Conservation (phyloP, 768 basidiomycete species). For the Leccinum obscurum region DNA sequence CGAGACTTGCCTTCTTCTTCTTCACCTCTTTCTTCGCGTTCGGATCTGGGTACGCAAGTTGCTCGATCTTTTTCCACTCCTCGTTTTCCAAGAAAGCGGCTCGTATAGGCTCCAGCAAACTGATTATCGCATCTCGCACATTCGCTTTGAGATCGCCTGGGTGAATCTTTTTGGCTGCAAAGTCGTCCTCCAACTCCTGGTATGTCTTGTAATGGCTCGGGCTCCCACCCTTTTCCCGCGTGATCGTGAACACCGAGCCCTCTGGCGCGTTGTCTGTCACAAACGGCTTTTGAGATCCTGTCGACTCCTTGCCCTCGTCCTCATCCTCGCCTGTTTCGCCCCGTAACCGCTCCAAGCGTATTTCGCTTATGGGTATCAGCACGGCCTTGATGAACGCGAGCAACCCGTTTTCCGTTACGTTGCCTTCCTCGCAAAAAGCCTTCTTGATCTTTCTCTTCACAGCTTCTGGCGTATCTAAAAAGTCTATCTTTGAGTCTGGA, state of each 20-base stretch:
- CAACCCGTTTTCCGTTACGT: slow-evolving; percentile 83
- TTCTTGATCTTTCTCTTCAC: slow-evolving; percentile 88
- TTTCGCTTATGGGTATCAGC: slow-evolving; percentile 81
- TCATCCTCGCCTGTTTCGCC: slow-evolving; percentile 45
- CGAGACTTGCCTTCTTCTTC: slow-evolving; percentile 51
- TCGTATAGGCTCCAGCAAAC: slow-evolving; percentile 78
- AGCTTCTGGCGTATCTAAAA: slow-evolving; percentile 83
- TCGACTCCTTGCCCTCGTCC: slow-evolving; percentile 46
- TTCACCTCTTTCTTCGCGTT: slow-evolving; percentile 62
- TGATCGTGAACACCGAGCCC: slow-evolving; percentile 80
- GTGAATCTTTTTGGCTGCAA: slow-evolving; percentile 74
- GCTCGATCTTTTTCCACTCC: slow-evolving; percentile 79
- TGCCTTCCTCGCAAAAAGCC: slow-evolving; percentile 95
- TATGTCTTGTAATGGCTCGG: slow-evolving; percentile 71
- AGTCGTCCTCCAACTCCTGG: slow-evolving; percentile 70
- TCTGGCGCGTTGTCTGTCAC: slow-evolving; percentile 67
- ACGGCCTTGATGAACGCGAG: slow-evolving; percentile 85
- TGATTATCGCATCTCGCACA: slow-evolving; percentile 72
- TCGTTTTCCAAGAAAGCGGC: slow-evolving; percentile 71
- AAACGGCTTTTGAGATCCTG: slow-evolving; percentile 62
- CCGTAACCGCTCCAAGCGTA: slow-evolving; percentile 60
- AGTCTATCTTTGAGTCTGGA: slow-evolving; percentile 97
- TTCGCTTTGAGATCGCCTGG: slow-evolving; percentile 88
- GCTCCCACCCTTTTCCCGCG: slow-evolving; percentile 74
- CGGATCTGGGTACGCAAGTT: slow-evolving; percentile 82